Conservation (phyloP, 352 stramenopile genomes). For the Pythium dissotocum region DNA sequence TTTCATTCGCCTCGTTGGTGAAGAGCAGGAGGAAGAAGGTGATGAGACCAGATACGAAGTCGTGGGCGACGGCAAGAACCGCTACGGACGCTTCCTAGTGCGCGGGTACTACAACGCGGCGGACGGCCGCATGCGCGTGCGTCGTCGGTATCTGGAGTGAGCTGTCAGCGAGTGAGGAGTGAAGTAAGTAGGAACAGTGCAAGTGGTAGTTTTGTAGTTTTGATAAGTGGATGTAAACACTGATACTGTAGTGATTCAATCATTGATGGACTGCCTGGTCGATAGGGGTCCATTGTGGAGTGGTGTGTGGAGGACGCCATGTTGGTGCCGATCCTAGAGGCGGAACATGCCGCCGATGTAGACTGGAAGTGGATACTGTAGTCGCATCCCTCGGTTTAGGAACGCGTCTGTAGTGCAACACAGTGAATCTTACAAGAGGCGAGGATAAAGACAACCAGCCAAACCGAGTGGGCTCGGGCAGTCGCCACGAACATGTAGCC, state of each 20-base stretch:
- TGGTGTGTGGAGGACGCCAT: neutral
- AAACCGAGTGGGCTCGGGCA: neutral
- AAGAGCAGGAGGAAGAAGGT: constrained; percentile 26
- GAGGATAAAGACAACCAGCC: neutral
- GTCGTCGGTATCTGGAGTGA: constrained; percentile 59
- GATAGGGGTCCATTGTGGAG: too few relatives aligned
- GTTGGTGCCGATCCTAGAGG: constrained; percentile 1
- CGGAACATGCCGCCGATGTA: constrained; percentile 1
- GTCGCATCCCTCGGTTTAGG: neutral
- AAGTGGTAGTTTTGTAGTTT: too few relatives aligned
- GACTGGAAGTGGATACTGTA: neutral
- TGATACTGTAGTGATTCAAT: too few relatives aligned
- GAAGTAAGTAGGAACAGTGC: neutral
- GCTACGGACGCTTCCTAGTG: constrained; percentile 68
- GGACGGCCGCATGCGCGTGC: constrained; percentile 48
- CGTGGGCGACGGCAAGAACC: constrained; percentile 68
- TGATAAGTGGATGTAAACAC: neutral
- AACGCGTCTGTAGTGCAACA: too few relatives aligned
- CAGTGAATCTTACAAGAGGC: too few relatives aligned
- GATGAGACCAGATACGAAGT: constrained; percentile 50
- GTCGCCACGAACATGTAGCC: neutral
- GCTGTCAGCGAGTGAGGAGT: neutral
- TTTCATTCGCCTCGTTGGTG: constrained; percentile 49
- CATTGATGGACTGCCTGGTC: too few relatives aligned
- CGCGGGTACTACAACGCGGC: constrained; percentile 56